phyloP scores from a whole-genome alignment of 1,139 yeast species.

The Scheffersomyces segobiensis region DNA sequence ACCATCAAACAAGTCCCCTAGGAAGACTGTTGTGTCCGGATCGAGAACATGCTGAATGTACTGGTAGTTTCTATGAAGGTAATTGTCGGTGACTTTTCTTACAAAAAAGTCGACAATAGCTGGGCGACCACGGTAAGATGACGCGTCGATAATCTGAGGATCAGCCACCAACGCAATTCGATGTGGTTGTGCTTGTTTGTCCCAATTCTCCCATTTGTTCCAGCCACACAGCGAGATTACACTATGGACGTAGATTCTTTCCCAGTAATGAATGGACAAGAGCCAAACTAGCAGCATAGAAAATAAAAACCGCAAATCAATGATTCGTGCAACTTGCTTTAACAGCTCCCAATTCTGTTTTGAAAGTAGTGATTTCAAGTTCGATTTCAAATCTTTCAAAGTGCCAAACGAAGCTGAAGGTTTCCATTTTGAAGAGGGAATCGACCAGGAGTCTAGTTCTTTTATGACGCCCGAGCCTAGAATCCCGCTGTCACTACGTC shows the following conservation, averaged over 20 bases:
- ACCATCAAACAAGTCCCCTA: constrained; percentile 94
- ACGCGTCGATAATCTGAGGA: constrained; percentile 85
- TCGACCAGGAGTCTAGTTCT: not conserved
- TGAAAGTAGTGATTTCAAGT: not conserved
- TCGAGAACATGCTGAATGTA: constrained; percentile 57
- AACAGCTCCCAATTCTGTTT: not conserved
- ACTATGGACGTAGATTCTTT: constrained; percentile 53
- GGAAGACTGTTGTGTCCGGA: constrained; percentile 75
- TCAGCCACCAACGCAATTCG: constrained; percentile 80
- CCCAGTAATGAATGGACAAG: constrained; percentile 55
- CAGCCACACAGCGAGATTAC: constrained; percentile 59
- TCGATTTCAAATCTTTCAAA: not conserved
- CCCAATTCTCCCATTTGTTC: constrained; percentile 65
- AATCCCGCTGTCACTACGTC: not conserved
- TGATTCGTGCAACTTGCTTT: not conserved
- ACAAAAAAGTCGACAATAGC: constrained; percentile 45
- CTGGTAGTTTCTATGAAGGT: constrained; percentile 75
- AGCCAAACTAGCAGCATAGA: constrained; percentile 24
- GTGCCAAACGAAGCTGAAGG: not conserved
- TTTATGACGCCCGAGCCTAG: not conserved
- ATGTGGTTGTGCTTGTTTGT: constrained; percentile 42
- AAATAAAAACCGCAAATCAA: constrained; percentile 5
- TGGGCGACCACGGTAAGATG: constrained; percentile 66
- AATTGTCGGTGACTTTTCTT: constrained; percentile 63
- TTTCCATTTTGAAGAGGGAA: not conserved